phyloP scores from a whole-genome alignment of 345 rosid species.

The Mercurialis annua region DNA sequence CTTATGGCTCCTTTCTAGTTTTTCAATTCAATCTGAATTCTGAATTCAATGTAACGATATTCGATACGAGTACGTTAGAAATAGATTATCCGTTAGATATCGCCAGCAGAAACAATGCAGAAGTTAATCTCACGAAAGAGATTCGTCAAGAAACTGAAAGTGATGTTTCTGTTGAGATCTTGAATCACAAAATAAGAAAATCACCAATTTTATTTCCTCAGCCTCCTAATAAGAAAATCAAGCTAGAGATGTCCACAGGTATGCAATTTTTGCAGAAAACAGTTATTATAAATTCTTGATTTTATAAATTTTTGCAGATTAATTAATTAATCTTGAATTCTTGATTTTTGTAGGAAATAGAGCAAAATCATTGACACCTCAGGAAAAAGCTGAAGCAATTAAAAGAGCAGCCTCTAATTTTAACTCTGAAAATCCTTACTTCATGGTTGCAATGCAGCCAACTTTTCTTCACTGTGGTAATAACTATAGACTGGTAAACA shows the following conservation, averaged over 20 bases:
- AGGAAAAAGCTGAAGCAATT: background rate
- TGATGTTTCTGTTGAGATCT: too few species aligned
- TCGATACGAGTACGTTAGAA: conserved; percentile 14
- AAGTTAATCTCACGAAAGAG: background rate
- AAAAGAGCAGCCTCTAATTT: conserved; percentile 11
- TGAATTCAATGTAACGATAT: conserved; percentile 22
- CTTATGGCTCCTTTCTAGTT: conserved; percentile 24
- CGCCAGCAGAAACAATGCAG: background rate
- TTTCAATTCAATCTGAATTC: conserved; percentile 16
- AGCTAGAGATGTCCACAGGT: background rate
- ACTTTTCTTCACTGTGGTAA: conserved; percentile 11
- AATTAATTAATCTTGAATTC: too few species aligned
- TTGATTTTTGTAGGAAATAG: background rate
- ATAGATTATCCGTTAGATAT: background rate
- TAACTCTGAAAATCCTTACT: conserved; percentile 25
- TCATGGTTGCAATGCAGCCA: conserved; percentile 23
- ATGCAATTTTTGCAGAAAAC: background rate
- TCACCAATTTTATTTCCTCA: too few species aligned
- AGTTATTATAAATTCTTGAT: too few species aligned
- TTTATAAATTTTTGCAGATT: background rate
- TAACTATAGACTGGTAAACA: background rate
- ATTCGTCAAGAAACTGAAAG: background rate
- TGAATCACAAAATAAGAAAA: too few species aligned
- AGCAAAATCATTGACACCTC: background rate
- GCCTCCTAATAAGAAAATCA: too few species aligned